phyloP scores from a whole-genome alignment of 305 asterid genomes.

The Fraxinus floribunda region DNA sequence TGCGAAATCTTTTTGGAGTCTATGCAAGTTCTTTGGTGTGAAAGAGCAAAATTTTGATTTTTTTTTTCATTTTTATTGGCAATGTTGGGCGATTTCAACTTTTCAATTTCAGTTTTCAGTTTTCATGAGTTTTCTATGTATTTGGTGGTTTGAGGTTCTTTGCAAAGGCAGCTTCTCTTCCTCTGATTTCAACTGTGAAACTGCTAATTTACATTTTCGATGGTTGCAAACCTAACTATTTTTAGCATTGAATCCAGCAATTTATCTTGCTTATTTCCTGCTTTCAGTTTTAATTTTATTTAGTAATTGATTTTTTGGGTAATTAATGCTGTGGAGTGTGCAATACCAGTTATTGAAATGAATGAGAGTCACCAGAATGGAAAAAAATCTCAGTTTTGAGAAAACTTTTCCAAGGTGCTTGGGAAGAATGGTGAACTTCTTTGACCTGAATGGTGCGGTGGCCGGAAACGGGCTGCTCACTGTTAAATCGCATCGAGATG shows the following conservation, averaged over 20 bases:
- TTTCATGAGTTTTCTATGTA: neutral
- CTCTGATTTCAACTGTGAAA: neutral
- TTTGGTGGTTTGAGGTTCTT: neutral
- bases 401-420: constrained; percentile 74
- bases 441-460: constrained; percentile 63
- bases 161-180: too few relatives aligned
- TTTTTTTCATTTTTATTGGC: too few relatives aligned
- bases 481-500: constrained; percentile 68
- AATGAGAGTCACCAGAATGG: constrained; percentile 47
- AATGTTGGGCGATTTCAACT: too few relatives aligned
- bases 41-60: too few relatives aligned
- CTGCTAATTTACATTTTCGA: neutral
- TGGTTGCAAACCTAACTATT: neutral
- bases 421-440: constrained; percentile 90
- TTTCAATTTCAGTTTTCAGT: neutral
- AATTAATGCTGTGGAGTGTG: constrained; percentile 7
- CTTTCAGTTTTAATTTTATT: neutral
- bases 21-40: too few relatives aligned
- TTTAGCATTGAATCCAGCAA: constrained; percentile 11
- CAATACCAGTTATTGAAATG: constrained; percentile 64
- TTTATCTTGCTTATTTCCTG: constrained; percentile 9
- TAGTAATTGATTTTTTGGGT: neutral
- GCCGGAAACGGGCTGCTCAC: constrained; percentile 62
- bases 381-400: constrained; percentile 44
- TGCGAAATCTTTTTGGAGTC: too few relatives aligned